A percentile compares a stretch with the other conserved stretches of the same genome.
These are phyloP conservation scores for Heterobasidion occidentale DNA, from an alignment of 1,284 basidiomycete genomes.

Conservation along the genomic window DNA sequence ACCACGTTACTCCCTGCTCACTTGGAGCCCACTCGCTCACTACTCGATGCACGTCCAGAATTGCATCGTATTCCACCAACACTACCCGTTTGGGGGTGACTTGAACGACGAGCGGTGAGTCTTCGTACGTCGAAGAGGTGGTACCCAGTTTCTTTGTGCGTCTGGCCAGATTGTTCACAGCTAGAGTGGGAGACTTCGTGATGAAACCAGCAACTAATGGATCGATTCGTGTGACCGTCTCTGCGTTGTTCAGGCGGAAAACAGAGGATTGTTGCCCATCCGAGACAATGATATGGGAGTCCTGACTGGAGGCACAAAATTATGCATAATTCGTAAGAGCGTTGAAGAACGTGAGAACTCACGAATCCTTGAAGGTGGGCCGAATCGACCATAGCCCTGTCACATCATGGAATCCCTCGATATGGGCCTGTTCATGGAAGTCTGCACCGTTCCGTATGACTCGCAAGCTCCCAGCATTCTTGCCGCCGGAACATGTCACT, in stretches of 20 bases:
- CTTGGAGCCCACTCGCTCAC: constrained; percentile 27
- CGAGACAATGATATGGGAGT: constrained; percentile 53
- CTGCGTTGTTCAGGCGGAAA: constrained; percentile 38
- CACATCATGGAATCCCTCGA: constrained; percentile 56
- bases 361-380: constrained; percentile 43
- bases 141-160: constrained; percentile 19
- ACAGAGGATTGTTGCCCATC: constrained; percentile 46
- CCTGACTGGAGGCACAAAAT: constrained; percentile 23
- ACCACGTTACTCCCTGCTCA: constrained; percentile 16
- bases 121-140: constrained; percentile 30
- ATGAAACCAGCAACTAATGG: constrained; percentile 34
- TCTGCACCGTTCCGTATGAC: constrained; percentile 84
- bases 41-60: constrained; percentile 23
- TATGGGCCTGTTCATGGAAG: constrained; percentile 56
- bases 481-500: constrained; percentile 84
- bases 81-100: constrained; percentile 53
- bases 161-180: constrained; percentile 48
- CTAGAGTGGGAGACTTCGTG: constrained; percentile 51
- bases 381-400: constrained; percentile 61
- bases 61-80: constrained; percentile 45
- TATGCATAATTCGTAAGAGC: neutral
- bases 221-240: constrained; percentile 31
- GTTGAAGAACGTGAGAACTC: constrained; percentile 17
- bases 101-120: constrained; percentile 59
- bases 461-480: constrained; percentile 75